Conservation (phyloP, 495 filamentous ascomycete genomes). For the Darksidea phi region DNA sequence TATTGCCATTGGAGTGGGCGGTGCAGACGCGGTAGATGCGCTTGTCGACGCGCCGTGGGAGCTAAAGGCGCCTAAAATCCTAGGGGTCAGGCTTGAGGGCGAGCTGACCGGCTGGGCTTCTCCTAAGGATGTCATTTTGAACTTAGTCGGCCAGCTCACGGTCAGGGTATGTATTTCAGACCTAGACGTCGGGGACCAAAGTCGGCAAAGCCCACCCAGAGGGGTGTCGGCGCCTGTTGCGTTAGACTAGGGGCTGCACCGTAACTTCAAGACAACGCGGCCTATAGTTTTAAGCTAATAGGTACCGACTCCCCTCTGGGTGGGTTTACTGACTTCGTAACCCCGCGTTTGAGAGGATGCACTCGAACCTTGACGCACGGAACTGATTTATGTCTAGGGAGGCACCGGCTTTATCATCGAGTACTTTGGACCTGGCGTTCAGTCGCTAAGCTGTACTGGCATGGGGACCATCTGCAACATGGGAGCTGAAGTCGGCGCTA, state of each 20-base stretch:
- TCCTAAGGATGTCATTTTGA: conserved; percentile 92
- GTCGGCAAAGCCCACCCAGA: too few relatives aligned
- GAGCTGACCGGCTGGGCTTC: conserved; percentile 84
- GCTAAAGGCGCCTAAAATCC: conserved; percentile 84
- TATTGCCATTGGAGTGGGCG: conserved; percentile 96
- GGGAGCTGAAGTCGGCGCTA: conserved; percentile 88
- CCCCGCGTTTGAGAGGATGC: too few relatives aligned
- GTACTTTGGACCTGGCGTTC: conserved; percentile 85
- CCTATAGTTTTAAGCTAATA: too few relatives aligned
- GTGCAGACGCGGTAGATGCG: conserved; percentile 95
- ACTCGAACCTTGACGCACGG: not conserved
- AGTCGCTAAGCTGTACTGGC: conserved; percentile 85
- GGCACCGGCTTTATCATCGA: conserved; percentile 94
- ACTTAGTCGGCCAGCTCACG: conserved; percentile 84
- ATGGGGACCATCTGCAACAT: conserved; percentile 94
- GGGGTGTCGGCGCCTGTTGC: too few relatives aligned
- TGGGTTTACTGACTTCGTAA: too few relatives aligned
- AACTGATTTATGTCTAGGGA: conserved; percentile 49
- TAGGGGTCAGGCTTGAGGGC: conserved; percentile 84
- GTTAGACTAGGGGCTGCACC: too few relatives aligned
- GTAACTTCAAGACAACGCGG: too few relatives aligned
- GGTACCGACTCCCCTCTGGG: too few relatives aligned
- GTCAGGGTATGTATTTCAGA: conserved; percentile 64
- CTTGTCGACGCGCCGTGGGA: conserved; percentile 97
- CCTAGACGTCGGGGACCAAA: too few relatives aligned